Evolutionary conservation across 2,329 filamentous ascomycete species (phyloP).

Genomic region (Hypomyces perniciosus): DNA sequence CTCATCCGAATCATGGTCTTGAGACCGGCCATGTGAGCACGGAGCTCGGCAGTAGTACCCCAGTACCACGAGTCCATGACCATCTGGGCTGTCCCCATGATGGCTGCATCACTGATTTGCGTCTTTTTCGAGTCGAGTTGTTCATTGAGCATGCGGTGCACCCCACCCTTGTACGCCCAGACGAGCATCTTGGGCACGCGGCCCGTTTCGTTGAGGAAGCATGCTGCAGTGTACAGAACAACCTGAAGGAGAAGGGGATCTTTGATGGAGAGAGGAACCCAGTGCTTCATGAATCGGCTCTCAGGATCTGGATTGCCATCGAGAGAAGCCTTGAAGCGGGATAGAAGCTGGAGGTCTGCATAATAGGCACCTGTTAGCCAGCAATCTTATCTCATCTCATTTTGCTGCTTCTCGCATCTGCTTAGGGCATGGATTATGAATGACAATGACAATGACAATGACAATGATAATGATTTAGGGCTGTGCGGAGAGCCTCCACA

Average conservation of each 20-base stretch:
- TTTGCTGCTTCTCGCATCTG: no score
- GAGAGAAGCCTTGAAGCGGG: slow-evolving; percentile 45
- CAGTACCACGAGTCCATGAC: slow-evolving; percentile 50
- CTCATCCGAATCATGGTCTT: slow-evolving; percentile 42
- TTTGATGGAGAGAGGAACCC: slow-evolving; percentile 42
- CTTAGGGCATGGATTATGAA: no score
- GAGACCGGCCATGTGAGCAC: slow-evolving; percentile 41
- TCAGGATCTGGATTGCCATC: slow-evolving; percentile 41
- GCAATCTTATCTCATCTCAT: background rate
- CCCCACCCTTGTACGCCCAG: slow-evolving; percentile 37
- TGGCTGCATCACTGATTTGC: slow-evolving; percentile 38
- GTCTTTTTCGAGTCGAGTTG: slow-evolving; percentile 33
- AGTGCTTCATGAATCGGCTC: slow-evolving; percentile 42
- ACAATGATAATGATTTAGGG: background rate
- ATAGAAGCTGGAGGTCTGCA: slow-evolving; percentile 42
- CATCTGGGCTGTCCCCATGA: slow-evolving; percentile 44
- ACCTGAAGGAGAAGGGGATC: slow-evolving; percentile 44
- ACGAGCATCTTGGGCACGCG: slow-evolving; percentile 39
- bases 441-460: background rate
- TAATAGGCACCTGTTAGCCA: background rate
- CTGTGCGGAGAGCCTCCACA: slow-evolving; percentile 11
- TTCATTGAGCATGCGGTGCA: slow-evolving; percentile 42
- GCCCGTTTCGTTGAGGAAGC: slow-evolving; percentile 45
- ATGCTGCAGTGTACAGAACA: slow-evolving; percentile 44
- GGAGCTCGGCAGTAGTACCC: slow-evolving; percentile 40